phyloP scores from a whole-genome alignment of 1,284 basidiomycete species.

The Phenoliferia sp. region DNA sequence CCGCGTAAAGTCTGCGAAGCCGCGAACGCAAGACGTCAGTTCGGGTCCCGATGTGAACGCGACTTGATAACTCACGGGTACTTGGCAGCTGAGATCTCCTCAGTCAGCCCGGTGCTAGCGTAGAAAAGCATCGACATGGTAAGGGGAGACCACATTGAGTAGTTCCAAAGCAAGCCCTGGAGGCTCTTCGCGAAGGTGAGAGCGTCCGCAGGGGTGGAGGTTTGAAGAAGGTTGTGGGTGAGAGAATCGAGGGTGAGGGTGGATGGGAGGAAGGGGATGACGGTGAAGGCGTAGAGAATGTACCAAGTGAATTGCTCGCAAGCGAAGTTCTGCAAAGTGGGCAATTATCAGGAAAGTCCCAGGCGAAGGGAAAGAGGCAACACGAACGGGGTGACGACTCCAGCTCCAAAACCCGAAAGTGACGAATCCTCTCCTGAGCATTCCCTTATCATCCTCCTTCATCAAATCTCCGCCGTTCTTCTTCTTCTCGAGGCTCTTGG shows the following conservation, averaged over 20 bases:
- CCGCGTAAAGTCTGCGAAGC: constrained; percentile 24
- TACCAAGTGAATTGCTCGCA: constrained; percentile 37
- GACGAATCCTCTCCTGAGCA: constrained; percentile 74
- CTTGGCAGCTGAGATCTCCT: constrained; percentile 25
- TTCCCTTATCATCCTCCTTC: constrained; percentile 55
- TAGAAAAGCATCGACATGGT: constrained; percentile 27
- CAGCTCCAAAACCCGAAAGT: constrained; percentile 80
- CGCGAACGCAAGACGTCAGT: not conserved
- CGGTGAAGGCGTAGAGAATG: constrained; percentile 35
- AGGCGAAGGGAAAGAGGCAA: not conserved
- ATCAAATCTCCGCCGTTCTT: constrained; percentile 31
- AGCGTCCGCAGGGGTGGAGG: not conserved
- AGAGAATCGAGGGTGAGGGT: not conserved
- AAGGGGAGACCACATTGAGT: constrained; percentile 25
- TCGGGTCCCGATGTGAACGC: not conserved
- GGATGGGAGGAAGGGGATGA: constrained; percentile 29
- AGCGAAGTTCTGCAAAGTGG: constrained; percentile 34
- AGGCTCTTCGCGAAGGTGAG: not conserved
- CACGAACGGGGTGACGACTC: constrained; percentile 65
- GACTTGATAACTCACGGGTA: constrained; percentile 24
- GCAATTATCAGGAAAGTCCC: not conserved
- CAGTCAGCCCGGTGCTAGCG: constrained; percentile 22
- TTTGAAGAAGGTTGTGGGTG: constrained; percentile 1
- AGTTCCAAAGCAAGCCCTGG: constrained; percentile 29
- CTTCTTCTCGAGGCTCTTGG: constrained; percentile 6